Conservation (phyloP, 495 filamentous ascomycete species). For the Tuber indicum region DNA sequence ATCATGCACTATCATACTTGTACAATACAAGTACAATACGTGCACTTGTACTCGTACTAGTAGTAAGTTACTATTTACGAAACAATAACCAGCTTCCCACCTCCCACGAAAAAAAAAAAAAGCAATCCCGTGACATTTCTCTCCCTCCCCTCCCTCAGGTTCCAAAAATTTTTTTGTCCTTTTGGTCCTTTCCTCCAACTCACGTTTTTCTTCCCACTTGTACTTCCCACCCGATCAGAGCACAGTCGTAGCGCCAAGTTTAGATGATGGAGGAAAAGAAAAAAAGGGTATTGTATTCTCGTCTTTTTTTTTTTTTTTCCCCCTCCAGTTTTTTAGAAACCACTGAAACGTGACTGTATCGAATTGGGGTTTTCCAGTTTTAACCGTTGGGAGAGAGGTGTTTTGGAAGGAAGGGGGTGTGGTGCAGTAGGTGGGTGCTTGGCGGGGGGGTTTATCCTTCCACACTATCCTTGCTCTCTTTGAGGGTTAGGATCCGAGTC, state of each 20-base stretch:
- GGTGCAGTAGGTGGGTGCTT: no score
- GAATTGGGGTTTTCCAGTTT: neutral
- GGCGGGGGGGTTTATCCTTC: no score
- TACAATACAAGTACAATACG: no score
- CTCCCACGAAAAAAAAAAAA: neutral
- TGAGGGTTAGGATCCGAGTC: neutral
- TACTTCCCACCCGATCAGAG: neutral
- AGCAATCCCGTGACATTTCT: neutral
- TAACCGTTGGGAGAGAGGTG: neutral
- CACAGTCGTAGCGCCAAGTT: neutral
- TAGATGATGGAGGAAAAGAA: neutral
- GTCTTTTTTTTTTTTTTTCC: neutral
- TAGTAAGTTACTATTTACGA: no score
- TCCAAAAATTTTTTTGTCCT: neutral
- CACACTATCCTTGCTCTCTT: no score
- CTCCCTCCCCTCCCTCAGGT: neutral
- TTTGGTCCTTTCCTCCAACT: no score
- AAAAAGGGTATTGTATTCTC: neutral
- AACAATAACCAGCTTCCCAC: no score
- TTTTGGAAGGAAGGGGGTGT: no score
- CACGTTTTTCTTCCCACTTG: neutral
- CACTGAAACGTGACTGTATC: neutral
- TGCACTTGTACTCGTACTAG: no score
- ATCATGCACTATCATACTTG: no score
- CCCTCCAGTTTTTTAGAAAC: neutral